These are phyloP conservation scores for Tilletia horrida DNA, from an alignment of 1,284 basidiomycete genomes.

Conservation along the genomic window DNA sequence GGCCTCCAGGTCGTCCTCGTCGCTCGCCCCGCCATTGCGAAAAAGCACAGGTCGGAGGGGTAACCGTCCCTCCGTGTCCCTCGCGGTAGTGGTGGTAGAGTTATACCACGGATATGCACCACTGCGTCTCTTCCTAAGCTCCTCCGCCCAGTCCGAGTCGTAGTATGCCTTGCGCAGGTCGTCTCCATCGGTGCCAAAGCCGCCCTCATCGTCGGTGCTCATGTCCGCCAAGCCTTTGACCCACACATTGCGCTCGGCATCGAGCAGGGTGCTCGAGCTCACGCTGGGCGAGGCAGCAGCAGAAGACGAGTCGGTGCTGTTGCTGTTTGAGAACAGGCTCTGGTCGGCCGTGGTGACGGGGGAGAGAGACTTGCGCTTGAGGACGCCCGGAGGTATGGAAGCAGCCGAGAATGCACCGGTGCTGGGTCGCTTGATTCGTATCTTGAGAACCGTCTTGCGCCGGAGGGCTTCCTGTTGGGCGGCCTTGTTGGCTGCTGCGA, in stretches of 20 bases:
- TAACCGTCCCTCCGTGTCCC: no score
- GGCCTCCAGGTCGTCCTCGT: no score
- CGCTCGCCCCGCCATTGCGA: no score
- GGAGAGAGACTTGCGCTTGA: slow-evolving; percentile 4
- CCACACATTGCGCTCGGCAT: slow-evolving; percentile 15
- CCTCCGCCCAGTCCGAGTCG: no score
- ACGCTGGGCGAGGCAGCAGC: slow-evolving; percentile 12
- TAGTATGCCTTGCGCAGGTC: no score
- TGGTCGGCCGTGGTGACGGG: background rate
- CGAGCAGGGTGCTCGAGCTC: slow-evolving; percentile 1
- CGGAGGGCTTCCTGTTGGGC: slow-evolving; percentile 5
- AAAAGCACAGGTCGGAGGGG: no score
- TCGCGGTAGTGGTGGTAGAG: no score
- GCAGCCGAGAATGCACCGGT: background rate
- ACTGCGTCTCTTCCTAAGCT: no score
- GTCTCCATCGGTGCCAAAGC: background rate
- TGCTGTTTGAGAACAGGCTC: background rate
- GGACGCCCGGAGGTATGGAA: background rate
- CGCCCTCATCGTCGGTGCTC: slow-evolving; percentile 1
- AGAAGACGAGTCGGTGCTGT: background rate
- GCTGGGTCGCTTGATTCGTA: background rate
- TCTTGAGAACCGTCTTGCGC: slow-evolving; percentile 9
- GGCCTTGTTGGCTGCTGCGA: slow-evolving; percentile 1
- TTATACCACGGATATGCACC: no score
- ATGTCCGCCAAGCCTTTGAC: background rate